Evolutionary conservation across 2,329 filamentous ascomycete genomes (phyloP).

Genomic region (Periglandula ipomoeae): DNA sequence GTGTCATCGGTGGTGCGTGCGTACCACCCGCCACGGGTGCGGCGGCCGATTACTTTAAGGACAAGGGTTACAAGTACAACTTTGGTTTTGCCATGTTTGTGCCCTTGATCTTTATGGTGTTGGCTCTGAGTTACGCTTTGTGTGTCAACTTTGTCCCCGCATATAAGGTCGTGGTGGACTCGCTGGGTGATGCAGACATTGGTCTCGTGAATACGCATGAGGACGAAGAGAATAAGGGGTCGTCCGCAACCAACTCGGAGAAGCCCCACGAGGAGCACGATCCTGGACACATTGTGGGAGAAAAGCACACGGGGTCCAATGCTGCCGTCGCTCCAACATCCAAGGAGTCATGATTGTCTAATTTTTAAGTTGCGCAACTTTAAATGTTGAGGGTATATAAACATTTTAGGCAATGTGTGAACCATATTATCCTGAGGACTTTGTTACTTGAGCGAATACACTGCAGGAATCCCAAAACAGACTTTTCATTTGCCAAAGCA

Average conservation of each 20-base stretch:
- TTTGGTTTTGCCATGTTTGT: slow-evolving; percentile 59
- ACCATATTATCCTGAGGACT: too few species aligned
- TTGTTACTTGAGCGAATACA: too few species aligned
- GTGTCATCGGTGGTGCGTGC: slow-evolving; percentile 62
- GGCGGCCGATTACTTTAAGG: slow-evolving; percentile 48
- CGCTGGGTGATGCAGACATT: slow-evolving; percentile 36
- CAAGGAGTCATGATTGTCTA: neutral
- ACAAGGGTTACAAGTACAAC: slow-evolving; percentile 15
- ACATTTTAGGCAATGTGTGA: too few species aligned
- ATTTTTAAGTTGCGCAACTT: too few species aligned
- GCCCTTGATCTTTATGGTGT: slow-evolving; percentile 50
- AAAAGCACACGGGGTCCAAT: neutral
- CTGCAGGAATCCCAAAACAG: too few species aligned
- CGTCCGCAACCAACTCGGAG: neutral
- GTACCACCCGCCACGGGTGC: slow-evolving; percentile 64
- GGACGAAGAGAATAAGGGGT: neutral
- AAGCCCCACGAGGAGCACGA: neutral
- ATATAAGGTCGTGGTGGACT: slow-evolving; percentile 55
- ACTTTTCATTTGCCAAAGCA: too few species aligned
- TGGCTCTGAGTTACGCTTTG: slow-evolving; percentile 46
- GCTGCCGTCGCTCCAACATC: neutral
- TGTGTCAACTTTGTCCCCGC: slow-evolving; percentile 57
- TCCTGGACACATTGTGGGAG: neutral
- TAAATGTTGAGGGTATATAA: too few species aligned
- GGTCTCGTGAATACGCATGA: slow-evolving; percentile 17